Percentiles rank a stretch among this genome's conserved stretches.
Evolutionary conservation across 495 filamentous ascomycete genomes (phyloP).

Genomic region (Aspergillus cristatus): DNA sequence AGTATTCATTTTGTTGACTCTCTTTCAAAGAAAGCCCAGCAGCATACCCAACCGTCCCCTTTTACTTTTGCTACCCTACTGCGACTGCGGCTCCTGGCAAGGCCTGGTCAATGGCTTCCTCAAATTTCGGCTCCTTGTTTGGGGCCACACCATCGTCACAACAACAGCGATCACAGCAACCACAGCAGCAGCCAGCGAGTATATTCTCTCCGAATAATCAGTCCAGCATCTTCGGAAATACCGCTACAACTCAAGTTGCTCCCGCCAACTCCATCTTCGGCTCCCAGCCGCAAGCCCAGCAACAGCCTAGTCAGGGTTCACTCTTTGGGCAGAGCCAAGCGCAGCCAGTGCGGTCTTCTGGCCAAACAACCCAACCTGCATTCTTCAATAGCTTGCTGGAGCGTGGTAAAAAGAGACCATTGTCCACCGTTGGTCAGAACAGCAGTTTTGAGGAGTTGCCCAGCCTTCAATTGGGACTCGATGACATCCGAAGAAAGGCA

Average conservation of each 20-base stretch:
- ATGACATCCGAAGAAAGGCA: constrained; percentile 77
- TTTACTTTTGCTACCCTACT: too few species aligned
- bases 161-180: constrained; percentile 4
- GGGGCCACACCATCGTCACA: constrained; percentile 18
- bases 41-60: too few species aligned
- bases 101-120: constrained; percentile 13
- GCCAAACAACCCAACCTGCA: constrained; percentile 44
- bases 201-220: constrained; percentile 29
- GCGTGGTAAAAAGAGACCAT: constrained; percentile 50
- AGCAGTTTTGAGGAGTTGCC: constrained; percentile 40
- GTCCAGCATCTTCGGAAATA: constrained; percentile 19
- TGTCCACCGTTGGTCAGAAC: constrained; percentile 27
- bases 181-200: constrained; percentile 15
- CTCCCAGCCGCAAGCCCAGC: constrained; percentile 23
- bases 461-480: constrained; percentile 69
- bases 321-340: constrained; percentile 23
- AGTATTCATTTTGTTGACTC: too few species aligned
- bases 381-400: constrained; percentile 86
- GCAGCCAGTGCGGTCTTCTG: constrained; percentile 12
- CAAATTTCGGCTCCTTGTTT: constrained; percentile 25
- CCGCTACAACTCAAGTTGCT: constrained; percentile 15
- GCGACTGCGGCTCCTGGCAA: too few species aligned
- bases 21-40: too few species aligned
- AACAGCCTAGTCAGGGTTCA: constrained; percentile 24
- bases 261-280: constrained; percentile 22